phyloP scores from a whole-genome alignment of 352 stramenopile genomes.

The Phytophthora idaei region DNA sequence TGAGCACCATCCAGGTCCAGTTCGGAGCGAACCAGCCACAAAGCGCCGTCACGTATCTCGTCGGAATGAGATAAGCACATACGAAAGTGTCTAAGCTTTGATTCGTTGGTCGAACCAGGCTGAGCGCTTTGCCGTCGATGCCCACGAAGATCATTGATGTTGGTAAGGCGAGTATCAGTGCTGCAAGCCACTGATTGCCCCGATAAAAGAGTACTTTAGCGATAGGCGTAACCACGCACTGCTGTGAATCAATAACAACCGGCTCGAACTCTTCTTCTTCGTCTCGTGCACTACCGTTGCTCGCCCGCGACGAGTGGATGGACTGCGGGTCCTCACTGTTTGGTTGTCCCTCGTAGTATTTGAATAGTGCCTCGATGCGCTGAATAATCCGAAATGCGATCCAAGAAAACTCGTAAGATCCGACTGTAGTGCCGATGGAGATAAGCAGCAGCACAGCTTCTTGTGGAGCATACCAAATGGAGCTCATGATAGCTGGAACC shows the following conservation, averaged over 20 bases:
- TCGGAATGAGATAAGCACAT: constrained; percentile 10
- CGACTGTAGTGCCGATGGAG: constrained; percentile 8
- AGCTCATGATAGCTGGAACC: constrained; percentile 4
- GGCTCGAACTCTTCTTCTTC: neutral
- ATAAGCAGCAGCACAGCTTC: neutral
- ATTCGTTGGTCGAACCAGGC: constrained; percentile 2
- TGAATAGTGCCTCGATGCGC: neutral
- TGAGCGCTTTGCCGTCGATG: constrained; percentile 6
- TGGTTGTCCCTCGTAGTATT: constrained; percentile 5
- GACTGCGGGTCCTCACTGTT: neutral
- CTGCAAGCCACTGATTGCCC: constrained; percentile 13
- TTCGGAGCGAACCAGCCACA: constrained; percentile 13
- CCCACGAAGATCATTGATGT: constrained; percentile 11
- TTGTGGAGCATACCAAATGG: constrained; percentile 9
- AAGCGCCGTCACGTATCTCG: constrained; percentile 4
- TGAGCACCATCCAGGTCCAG: constrained; percentile 5
- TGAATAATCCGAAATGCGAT: constrained; percentile 2
- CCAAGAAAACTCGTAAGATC: constrained; percentile 10
- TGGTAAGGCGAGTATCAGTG: constrained; percentile 6
- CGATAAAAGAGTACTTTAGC: constrained; percentile 8
- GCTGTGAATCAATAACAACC: neutral
- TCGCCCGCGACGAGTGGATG: constrained; percentile 6
- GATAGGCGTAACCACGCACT: constrained; percentile 3
- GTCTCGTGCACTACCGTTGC: neutral
- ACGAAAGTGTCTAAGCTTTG: constrained; percentile 4